Evolutionary conservation across 169 alveolate species (phyloP), one percentile per base, ranked within the genome.

Genomic region (Eimeria necatrix): DNA sequence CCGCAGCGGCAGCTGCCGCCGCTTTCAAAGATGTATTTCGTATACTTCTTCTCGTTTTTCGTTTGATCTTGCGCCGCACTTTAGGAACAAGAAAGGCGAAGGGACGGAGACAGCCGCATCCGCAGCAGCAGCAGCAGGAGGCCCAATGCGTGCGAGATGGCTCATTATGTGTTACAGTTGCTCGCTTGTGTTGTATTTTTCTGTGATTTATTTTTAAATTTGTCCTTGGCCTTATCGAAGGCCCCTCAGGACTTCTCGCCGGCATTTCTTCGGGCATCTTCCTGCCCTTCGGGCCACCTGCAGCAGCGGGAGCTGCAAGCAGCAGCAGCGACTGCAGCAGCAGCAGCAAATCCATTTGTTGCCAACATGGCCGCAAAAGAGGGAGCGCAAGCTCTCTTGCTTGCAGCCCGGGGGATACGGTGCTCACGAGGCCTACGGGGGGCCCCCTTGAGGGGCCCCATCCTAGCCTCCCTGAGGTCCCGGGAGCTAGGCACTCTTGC

Each of bases 301-400:
- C 74, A 64, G 24, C 74, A 64, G 2, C 74, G 22, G 24, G 46
- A 14, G 41, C 74, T 20, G 74, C 74, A 64, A 32, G 20, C 83
- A 73, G 83, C 83, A 73, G 52, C 83, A 73, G 51, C 83, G 24
- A 41, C 83, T 10, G 52, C 83, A 41, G 83, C 83, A 41, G 52
- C 74, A 64, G 74, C 74, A 64, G 24, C 74, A 64, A 8, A 16
- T n/a, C 51, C 48, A 41, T 32, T 48, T n/a, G 14, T 7, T 7
- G 20, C 51, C 7, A 73, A 41, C 52, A 73, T 73, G 83, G 48
- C 83, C 24, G 0, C 24, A 18, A 22, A 5, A 73, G 24, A 41
- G 18, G 52, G 83, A n/a, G 5, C 20, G 7, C 83, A 8, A 10
- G 7, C 51, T 73, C 52, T 73, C 4, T 8, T 73, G 20, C 48